These are phyloP conservation scores for Colletotrichum musae DNA, from an alignment of 2,329 filamentous ascomycete species.

Conservation along the genomic window DNA sequence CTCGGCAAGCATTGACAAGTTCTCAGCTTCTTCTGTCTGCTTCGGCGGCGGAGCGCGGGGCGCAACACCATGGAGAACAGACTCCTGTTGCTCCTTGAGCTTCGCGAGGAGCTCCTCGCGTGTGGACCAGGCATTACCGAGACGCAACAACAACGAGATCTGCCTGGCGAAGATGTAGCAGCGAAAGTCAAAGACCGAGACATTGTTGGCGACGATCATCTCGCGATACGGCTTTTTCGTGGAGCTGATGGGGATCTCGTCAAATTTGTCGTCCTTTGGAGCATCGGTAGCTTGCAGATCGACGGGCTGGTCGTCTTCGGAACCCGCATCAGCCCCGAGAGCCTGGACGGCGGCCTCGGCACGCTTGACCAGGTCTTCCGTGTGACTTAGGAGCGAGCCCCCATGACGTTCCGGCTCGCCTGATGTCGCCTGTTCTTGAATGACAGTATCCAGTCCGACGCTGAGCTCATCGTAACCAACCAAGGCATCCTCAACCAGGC, in stretches of 20 bases:
- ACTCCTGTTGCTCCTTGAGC: conserved; percentile 73
- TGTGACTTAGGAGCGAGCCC: conserved; percentile 79
- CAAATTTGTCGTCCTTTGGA: conserved; percentile 56
- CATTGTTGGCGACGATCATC: conserved; percentile 92
- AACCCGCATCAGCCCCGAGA: conserved; percentile 47
- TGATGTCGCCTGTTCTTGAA: conserved; percentile 78
- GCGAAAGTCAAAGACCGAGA: conserved; percentile 95
- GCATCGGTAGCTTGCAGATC: conserved; percentile 63
- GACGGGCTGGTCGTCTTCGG: conserved; percentile 60
- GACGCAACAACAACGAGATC: conserved; percentile 82
- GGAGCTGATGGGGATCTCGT: conserved; percentile 74
- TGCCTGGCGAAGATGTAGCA: conserved; percentile 95
- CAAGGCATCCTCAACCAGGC: conserved; percentile 93
- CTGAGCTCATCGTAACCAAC: conserved; percentile 96
- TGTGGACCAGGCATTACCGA: conserved; percentile 81
- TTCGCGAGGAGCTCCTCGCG: conserved; percentile 74
- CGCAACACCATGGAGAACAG: conserved; percentile 70
- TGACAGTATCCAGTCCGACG: conserved; percentile 85
- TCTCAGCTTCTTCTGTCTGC: conserved; percentile 75
- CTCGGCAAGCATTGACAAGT: conserved; percentile 85
- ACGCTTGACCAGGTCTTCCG: conserved; percentile 78
- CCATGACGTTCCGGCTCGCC: conserved; percentile 76
- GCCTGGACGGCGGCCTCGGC: conserved; percentile 67
- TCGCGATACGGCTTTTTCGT: conserved; percentile 88
- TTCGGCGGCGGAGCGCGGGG: conserved; percentile 64